phyloP scores from a whole-genome alignment of 1,284 basidiomycete genomes.

The Meira miltonrushii region DNA sequence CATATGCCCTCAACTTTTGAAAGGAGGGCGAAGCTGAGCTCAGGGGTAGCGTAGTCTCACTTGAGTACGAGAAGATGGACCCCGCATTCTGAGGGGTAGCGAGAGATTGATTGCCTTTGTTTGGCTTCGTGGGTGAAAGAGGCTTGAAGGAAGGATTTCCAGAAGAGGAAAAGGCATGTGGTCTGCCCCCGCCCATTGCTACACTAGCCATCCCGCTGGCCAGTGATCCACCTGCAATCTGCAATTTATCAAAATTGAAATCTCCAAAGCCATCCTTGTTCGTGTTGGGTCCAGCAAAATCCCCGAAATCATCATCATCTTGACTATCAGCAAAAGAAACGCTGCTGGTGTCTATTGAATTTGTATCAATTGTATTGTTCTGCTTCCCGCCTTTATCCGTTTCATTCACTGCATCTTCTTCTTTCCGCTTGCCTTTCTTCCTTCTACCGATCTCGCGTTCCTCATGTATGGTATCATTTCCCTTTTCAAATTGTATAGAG shows the following conservation, averaged over 20 bases:
- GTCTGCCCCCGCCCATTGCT: slow-evolving; percentile 5
- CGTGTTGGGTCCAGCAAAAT: slow-evolving; percentile 19
- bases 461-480: background rate
- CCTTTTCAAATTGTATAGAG: slow-evolving; percentile 1
- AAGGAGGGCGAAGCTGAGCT: background rate
- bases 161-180: background rate
- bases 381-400: background rate
- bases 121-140: background rate
- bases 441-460: slow-evolving; percentile 9
- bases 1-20: slow-evolving; percentile 7
- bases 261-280: slow-evolving; percentile 58
- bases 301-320: slow-evolving; percentile 73
- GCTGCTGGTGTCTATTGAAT: too few species aligned
- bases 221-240: slow-evolving; percentile 22
- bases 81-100: background rate
- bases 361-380: too few species aligned
- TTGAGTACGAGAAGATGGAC: slow-evolving; percentile 11
- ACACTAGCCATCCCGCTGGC: slow-evolving; percentile 9
- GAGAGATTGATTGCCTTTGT: background rate
- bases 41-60: slow-evolving; percentile 7
- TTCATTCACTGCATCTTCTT: background rate
- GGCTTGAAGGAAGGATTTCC: slow-evolving; percentile 8
- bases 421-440: slow-evolving; percentile 4
- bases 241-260: slow-evolving; percentile 55
- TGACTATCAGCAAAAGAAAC: too few species aligned